phyloP scores from a whole-genome alignment of 148 eudicot genomes.

The Cornus controversa region DNA sequence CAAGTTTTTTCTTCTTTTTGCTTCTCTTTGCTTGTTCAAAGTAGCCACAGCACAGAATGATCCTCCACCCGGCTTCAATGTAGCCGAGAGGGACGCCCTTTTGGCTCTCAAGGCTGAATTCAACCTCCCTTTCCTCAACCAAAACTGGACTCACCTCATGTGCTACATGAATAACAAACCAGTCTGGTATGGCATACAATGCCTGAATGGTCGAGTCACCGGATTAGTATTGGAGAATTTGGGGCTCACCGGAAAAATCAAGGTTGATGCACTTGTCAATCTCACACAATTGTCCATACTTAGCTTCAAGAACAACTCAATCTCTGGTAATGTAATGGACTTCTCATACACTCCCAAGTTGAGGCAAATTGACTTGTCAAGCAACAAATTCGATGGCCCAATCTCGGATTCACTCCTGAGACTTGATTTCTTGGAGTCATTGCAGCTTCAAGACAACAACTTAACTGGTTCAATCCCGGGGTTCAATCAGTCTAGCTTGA shows the following conservation, averaged over 20 bases:
- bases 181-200: slow-evolving; percentile 26
- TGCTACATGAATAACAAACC: slow-evolving; percentile 24
- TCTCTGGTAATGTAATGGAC: slow-evolving; percentile 33
- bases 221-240: slow-evolving; percentile 28
- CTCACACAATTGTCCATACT: slow-evolving; percentile 26
- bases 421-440: slow-evolving; percentile 26
- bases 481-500: slow-evolving; percentile 33
- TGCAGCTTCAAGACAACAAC: slow-evolving; percentile 36
- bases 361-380: slow-evolving; percentile 30
- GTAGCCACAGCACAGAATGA: background rate
- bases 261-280: slow-evolving; percentile 23
- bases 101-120: slow-evolving; percentile 20
- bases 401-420: slow-evolving; percentile 28
- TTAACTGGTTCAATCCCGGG: slow-evolving; percentile 29
- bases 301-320: slow-evolving; percentile 35
- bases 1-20: background rate
- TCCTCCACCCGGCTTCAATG: slow-evolving; percentile 2
- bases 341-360: slow-evolving; percentile 26
- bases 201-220: slow-evolving; percentile 27
- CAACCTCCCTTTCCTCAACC: slow-evolving; percentile 23
- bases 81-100: slow-evolving; percentile 34
- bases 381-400: slow-evolving; percentile 27
- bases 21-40: background rate
- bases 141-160: slow-evolving; percentile 26
- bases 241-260: slow-evolving; percentile 24